A percentile compares a stretch with the other conserved stretches of the same genome.
These are phyloP conservation scores for Plasmodiophora brassicae DNA, from an alignment of 208 protist genomes.

Conservation along the genomic window DNA sequence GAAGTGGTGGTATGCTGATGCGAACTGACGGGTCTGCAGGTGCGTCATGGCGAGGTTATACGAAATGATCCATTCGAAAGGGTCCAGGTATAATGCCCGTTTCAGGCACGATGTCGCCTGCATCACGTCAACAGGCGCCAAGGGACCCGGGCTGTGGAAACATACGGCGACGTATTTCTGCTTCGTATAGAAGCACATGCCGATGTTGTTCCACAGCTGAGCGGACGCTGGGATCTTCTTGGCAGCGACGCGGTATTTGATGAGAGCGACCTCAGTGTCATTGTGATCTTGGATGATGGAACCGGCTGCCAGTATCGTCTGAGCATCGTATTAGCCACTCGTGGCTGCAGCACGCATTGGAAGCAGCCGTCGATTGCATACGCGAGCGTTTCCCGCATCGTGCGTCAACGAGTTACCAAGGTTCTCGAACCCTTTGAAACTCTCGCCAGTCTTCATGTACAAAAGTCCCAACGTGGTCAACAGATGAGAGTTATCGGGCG, in stretches of 20 bases:
- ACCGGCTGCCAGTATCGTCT: conserved; percentile 79
- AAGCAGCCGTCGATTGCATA: too few species aligned
- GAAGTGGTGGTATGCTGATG: conserved; percentile 87
- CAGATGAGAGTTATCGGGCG: conserved; percentile 82
- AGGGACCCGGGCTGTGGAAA: neutral
- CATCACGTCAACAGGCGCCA: conserved; percentile 44
- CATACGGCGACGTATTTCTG: conserved; percentile 39
- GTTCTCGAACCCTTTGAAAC: conserved; percentile 76
- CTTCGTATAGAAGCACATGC: conserved; percentile 90
- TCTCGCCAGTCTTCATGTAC: conserved; percentile 72
- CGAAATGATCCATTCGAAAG: conserved; percentile 89
- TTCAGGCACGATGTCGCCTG: conserved; percentile 87
- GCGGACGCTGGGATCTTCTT: conserved; percentile 73
- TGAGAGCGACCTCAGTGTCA: conserved; percentile 87
- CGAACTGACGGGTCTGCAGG: conserved; percentile 60
- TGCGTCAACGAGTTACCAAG: conserved; percentile 78
- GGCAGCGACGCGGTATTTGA: conserved; percentile 85
- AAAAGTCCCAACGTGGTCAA: conserved; percentile 80
- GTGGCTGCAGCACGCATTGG: too few species aligned
- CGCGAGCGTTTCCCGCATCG: conserved; percentile 72
- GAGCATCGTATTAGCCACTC: too few species aligned
- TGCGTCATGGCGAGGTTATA: conserved; percentile 83
- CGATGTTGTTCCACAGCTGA: conserved; percentile 95
- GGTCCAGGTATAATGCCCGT: conserved; percentile 77
- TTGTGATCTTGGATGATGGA: conserved; percentile 84